Conservation (phyloP, 768 basidiomycete genomes). For the Leccinum variicolor region DNA sequence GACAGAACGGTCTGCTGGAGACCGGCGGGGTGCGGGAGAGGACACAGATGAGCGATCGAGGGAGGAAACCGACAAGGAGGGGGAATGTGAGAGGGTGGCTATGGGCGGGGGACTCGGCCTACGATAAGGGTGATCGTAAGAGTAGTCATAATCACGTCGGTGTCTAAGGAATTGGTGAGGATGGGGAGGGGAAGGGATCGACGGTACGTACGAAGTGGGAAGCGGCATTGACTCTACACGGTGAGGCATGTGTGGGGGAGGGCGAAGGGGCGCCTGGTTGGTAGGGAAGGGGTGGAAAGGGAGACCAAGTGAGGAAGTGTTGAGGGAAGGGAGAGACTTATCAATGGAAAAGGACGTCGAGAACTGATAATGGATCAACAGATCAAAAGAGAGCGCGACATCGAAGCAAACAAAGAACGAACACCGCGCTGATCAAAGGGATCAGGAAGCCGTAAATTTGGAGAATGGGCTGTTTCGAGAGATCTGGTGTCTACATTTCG, state of each 20-base stretch:
- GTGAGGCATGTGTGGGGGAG: constrained; percentile 44
- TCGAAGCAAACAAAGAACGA: constrained; percentile 32
- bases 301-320: constrained; percentile 21
- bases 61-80: constrained; percentile 57
- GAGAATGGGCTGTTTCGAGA: constrained; percentile 30
- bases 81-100: constrained; percentile 54
- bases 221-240: constrained; percentile 41
- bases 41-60: constrained; percentile 57
- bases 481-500: constrained; percentile 31
- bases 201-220: constrained; percentile 32
- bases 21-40: constrained; percentile 53
- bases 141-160: constrained; percentile 37
- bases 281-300: constrained; percentile 15
- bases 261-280: constrained; percentile 11
- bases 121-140: constrained; percentile 39
- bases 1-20: constrained; percentile 32
- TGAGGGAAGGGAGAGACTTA: constrained; percentile 32
- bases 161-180: constrained; percentile 32
- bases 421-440: constrained; percentile 35
- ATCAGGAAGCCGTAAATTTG: constrained; percentile 33
- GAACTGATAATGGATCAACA: constrained; percentile 39
- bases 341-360: constrained; percentile 33
- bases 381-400: constrained; percentile 37
- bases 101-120: constrained; percentile 48
- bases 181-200: constrained; percentile 22